Evolutionary conservation across 305 asterid species (phyloP).

Genomic region (Fraxinus nigra): DNA sequence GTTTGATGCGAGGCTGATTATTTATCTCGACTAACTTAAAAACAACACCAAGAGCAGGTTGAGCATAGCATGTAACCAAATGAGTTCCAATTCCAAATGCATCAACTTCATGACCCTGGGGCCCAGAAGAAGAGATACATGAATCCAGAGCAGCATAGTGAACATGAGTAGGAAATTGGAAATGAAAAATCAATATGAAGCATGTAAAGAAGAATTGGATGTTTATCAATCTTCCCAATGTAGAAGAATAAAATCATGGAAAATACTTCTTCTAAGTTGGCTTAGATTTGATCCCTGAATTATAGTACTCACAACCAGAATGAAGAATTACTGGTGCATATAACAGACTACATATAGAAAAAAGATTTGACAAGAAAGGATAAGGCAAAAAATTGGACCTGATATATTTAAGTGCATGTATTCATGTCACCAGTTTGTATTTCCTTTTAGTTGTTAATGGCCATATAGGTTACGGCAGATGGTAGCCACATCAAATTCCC

Average conservation of each 20-base stretch:
- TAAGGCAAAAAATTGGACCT: not conserved
- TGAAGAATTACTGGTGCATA: not conserved
- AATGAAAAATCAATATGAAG: not conserved
- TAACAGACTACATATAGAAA: not conserved
- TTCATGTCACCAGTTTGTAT: not conserved
- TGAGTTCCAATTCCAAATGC: constrained; percentile 65
- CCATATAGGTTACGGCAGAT: not conserved
- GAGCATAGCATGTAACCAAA: constrained; percentile 69
- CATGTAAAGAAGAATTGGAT: not conserved
- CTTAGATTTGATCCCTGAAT: not conserved
- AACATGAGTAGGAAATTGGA: not conserved
- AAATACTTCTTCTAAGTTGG: not conserved
- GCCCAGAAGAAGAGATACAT: not conserved
- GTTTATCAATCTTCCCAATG: not conserved
- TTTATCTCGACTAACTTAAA: constrained; percentile 68
- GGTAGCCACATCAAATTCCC: not conserved
- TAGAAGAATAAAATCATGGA: not conserved
- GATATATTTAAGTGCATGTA: not conserved
- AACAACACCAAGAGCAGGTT: constrained; percentile 65
- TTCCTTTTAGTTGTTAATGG: not conserved
- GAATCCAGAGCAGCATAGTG: not conserved
- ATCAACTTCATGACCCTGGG: constrained; percentile 59
- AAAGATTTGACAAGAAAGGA: not conserved
- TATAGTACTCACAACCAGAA: not conserved
- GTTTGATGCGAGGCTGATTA: constrained; percentile 65